phyloP scores from a whole-genome alignment of 176 grass and related monocot genomes.

The Bromus sterilis region DNA sequence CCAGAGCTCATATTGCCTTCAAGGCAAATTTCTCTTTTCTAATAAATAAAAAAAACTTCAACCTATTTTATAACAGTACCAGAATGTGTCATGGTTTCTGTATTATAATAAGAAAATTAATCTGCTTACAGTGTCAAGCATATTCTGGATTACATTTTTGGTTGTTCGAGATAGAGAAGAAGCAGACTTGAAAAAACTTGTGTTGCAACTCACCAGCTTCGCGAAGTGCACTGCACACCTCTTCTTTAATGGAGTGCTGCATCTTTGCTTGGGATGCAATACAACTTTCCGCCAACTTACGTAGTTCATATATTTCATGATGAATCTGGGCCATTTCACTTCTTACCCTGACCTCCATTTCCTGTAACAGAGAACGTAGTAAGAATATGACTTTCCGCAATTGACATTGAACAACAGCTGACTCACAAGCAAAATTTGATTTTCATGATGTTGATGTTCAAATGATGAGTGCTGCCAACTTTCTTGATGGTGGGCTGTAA shows the following conservation, averaged over 20 bases:
- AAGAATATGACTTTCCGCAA: constrained; percentile 14
- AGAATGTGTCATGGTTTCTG: neutral
- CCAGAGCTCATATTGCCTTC: constrained; percentile 9
- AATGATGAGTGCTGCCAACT: constrained; percentile 51
- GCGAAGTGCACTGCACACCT: constrained; percentile 63
- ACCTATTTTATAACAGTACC: neutral
- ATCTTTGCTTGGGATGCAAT: constrained; percentile 79
- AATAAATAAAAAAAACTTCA: neutral
- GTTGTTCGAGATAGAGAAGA: neutral
- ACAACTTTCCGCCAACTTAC: constrained; percentile 83
- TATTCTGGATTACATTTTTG: neutral
- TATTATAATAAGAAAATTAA: neutral
- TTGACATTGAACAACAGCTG: constrained; percentile 16
- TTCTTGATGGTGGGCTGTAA: constrained; percentile 31
- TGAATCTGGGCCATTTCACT: constrained; percentile 77
- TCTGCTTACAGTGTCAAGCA: neutral
- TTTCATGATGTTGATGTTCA: constrained; percentile 39
- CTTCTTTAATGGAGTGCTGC: constrained; percentile 72
- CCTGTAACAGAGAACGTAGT: constrained; percentile 36
- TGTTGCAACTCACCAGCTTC: constrained; percentile 55
- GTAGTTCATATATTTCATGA: constrained; percentile 77
- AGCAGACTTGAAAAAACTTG: neutral
- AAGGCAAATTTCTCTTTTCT: neutral
- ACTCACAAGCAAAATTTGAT: constrained; percentile 43
- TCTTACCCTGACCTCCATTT: constrained; percentile 56